phyloP scores from a whole-genome alignment of 202 grass and related monocot genomes.

The Cymbopogon flexuosus region DNA sequence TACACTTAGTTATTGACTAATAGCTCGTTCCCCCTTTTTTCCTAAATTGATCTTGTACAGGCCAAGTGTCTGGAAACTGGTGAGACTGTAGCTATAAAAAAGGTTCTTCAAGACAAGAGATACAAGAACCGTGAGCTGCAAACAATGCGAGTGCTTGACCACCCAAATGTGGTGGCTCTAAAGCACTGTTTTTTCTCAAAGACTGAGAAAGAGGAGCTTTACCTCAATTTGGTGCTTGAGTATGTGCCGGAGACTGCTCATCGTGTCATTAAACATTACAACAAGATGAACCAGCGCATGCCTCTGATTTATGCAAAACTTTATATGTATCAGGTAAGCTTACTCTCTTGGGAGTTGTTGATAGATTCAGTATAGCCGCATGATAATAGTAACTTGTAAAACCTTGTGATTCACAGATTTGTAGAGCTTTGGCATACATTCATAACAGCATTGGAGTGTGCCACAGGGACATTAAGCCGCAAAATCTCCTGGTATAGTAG shows the following conservation, averaged over 20 bases:
- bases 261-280: conserved; percentile 69
- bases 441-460: conserved; percentile 75
- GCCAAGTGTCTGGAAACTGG: conserved; percentile 74
- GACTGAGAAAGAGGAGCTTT: conserved; percentile 78
- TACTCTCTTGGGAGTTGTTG: neutral
- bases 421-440: conserved; percentile 70
- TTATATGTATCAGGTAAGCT: conserved; percentile 76
- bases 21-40: neutral
- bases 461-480: conserved; percentile 89
- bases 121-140: conserved; percentile 83
- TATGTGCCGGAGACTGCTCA: conserved; percentile 86
- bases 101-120: conserved; percentile 82
- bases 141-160: conserved; percentile 70
- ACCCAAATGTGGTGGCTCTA: conserved; percentile 72
- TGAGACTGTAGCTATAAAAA: conserved; percentile 83
- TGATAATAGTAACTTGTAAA: neutral
- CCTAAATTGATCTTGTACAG: conserved; percentile 19
- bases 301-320: conserved; percentile 76
- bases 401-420: conserved; percentile 56
- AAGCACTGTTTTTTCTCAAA: conserved; percentile 90
- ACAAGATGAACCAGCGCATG: conserved; percentile 76
- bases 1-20: neutral
- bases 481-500: conserved; percentile 73
- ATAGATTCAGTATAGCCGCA: neutral
- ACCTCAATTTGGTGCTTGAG: conserved; percentile 85